Conservation (phyloP, 164 flowering plant species). For the Paratinospora sagittata region DNA sequence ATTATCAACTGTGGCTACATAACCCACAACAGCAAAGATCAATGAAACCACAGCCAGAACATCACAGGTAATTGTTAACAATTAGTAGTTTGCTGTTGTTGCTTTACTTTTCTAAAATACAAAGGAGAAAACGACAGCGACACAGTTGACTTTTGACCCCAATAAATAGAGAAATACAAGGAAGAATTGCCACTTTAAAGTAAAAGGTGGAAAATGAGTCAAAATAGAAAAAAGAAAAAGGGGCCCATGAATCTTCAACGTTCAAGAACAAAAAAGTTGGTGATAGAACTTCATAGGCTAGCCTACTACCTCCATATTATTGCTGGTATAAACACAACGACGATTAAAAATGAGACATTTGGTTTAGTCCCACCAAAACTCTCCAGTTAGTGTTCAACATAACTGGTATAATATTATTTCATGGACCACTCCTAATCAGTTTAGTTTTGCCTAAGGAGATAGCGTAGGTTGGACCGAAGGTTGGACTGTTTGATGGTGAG, state of each 20-base stretch:
- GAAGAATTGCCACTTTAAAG: neutral
- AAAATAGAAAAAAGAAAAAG: neutral
- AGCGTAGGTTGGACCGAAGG: too few relatives aligned
- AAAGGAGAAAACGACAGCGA: neutral
- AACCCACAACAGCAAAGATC: too few relatives aligned
- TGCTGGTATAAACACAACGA: too few relatives aligned
- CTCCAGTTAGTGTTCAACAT: too few relatives aligned
- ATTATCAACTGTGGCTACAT: too few relatives aligned
- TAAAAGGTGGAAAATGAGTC: neutral
- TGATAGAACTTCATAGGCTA: neutral
- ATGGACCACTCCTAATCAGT: neutral
- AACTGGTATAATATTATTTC: too few relatives aligned
- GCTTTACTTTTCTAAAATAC: neutral
- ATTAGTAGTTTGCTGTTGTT: neutral
- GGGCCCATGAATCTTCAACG: neutral
- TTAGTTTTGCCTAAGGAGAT: neutral
- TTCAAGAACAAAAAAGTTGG: neutral
- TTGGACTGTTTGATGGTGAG: too few relatives aligned
- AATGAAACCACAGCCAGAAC: too few relatives aligned
- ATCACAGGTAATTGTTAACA: too few relatives aligned
- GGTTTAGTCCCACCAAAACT: too few relatives aligned
- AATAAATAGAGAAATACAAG: neutral
- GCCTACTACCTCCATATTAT: neutral
- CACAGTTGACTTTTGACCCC: neutral
- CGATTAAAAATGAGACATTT: too few relatives aligned